Base-by-base conservation (phyloP, 768 basidiomycete species). In the Suillus fuscotomentosus region DNA sequence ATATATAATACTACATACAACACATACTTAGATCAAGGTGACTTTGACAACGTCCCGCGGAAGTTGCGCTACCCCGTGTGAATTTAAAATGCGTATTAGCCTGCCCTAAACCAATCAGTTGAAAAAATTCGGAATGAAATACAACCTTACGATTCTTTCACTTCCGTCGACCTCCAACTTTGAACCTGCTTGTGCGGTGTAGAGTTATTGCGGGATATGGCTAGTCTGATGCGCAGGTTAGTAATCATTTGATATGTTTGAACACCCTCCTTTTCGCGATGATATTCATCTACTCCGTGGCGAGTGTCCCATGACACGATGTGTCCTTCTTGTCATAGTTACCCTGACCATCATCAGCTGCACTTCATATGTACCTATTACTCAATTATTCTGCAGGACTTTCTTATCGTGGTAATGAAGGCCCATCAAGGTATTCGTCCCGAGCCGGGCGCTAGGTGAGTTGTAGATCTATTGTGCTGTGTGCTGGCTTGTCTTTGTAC, bases 241-340 rank as follows among this genome's bases (percentile, higher is more conserved):
- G 57, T 59, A 11, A 17, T 13, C 20, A 42, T 59, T 5, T 1
- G 3, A 11, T 22, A 20, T 27, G 20, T 22, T 56, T 15, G 8
- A 22, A 14, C 6, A 2, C 9, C 36, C 20, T 8, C 41, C 56
- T 56, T 56, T 67, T 2, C 10, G 22, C 73, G 90, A 91, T 91
- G 90, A 88, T 83, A 71, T 72, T 72, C 20, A 71, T 70, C 75
- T 76, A 67, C 73, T 74, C 76, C 71, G 64, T 70, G 80, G 75
- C 78, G 84, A 87, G 87, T 77, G 80, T 81, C 79, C 78, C 70
- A 72, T 80, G 81, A 75, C 72, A 76, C 85, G 67, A 82, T 86
- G 89, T 81, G 75, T 74, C 74, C 74, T 81, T 83, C 81, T 84
- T 89, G 91, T 92, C 91, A 92, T 92, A 91, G 91, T 92, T 92